Evolutionary conservation across 192 early-diverging fungal genomes (phyloP), one percentile per base, ranked within the genome.

Genomic region (Martensiomyces pterosporus): DNA sequence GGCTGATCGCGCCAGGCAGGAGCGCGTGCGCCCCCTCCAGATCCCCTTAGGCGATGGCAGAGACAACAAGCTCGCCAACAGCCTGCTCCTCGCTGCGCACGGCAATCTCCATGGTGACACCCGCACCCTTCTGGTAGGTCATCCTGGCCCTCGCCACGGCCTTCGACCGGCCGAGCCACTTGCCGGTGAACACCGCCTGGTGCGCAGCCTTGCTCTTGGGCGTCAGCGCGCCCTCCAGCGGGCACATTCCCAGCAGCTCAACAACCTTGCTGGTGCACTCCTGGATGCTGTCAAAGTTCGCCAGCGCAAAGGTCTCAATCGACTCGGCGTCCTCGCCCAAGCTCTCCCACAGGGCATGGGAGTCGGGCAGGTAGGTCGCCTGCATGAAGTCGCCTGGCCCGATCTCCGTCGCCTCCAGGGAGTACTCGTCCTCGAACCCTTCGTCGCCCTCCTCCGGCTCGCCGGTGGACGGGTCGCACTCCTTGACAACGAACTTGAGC

Each of bases 341-440:
- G 13, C 84, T 50, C 61, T 92, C 87, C 92, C 93, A 99, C 32
- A 79, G 75, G 32, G 78, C 48, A 15, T 77, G 66, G 52, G 97
- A 93, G 60, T 89, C 82, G 16, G 83, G 76, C 10, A 95, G 64
- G 50, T 89, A 92, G 9, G 85, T 82, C n/a, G 93, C 86, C 37
- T 85, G 78, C 51, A 99, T 82, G 69, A 90, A 97, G 67, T 99
- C 96, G 39, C 84, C 89, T 8, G 82, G 82, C 13, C 80, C 65
- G 19, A 96, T 52, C 3, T 97, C 90, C 4, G 90, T 64, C 15
- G 91, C 88, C 65, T 99, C 97, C 34, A 94, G 77, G 62, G 77
- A 65, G 61, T 96, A 98, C 61, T 98, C 95, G 58, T 94, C 95
- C 40, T 94, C 91, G 43, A 89, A 96, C 17, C 95, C 95, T 38